Conservation (phyloP, 2,329 filamentous ascomycete species). For the Xylariaceae sp. region DNA sequence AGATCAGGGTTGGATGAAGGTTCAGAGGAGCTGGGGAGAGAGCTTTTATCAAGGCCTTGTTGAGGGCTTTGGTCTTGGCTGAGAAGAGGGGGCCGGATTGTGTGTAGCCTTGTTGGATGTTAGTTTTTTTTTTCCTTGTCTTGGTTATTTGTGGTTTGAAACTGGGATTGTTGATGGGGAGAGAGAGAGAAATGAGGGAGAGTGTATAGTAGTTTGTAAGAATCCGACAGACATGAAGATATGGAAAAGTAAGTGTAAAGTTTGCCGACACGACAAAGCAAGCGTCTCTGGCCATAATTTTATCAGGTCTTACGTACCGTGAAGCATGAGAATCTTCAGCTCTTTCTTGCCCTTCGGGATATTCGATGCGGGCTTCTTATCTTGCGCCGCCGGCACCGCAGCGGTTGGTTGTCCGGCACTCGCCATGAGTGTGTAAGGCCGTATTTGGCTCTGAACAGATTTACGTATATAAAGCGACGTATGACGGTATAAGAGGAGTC, state of each 20-base stretch:
- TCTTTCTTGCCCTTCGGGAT: slow-evolving; percentile 52
- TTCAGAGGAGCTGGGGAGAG: slow-evolving; percentile 65
- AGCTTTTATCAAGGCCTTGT: slow-evolving; percentile 79
- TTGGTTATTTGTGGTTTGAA: background rate
- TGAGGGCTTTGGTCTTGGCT: slow-evolving; percentile 84
- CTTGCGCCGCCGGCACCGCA: slow-evolving; percentile 15
- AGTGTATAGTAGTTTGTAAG: background rate
- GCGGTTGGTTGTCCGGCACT: slow-evolving; percentile 26
- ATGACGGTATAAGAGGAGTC: background rate
- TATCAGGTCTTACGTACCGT: slow-evolving; percentile 56
- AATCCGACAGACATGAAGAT: no score
- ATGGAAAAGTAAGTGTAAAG: no score
- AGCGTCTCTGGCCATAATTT: no score
- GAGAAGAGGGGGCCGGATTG: slow-evolving; percentile 87
- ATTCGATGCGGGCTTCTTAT: slow-evolving; percentile 40
- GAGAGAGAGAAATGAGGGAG: background rate
- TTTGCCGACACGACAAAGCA: no score
- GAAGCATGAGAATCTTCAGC: slow-evolving; percentile 78
- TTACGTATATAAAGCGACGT: background rate
- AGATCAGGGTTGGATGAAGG: slow-evolving; percentile 63
- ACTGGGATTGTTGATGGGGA: background rate
- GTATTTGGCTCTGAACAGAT: background rate
- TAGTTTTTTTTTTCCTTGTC: background rate
- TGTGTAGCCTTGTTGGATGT: slow-evolving; percentile 72
- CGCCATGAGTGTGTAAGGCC: slow-evolving; percentile 30